Evolutionary conservation across 2,329 filamentous ascomycete species (phyloP), one percentile per base, ranked within the genome.

Genomic region (Pseudocercospora fuligena): DNA sequence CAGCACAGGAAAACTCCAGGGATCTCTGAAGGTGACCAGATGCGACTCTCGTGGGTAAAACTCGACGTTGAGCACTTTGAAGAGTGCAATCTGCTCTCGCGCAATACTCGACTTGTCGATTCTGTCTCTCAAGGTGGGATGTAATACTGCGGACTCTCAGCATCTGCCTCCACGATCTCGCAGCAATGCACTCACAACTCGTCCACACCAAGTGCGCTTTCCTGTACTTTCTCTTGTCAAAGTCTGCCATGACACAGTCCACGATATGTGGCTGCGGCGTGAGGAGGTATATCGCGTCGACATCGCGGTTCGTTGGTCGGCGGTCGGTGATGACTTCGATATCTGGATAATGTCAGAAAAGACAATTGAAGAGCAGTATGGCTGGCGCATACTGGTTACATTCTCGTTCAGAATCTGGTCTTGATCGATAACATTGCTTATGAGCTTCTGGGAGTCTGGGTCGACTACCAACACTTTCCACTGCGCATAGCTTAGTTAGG

Each of bases 391-490:
- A 97, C 94, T 97, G 73, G 94, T 94, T 80, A 99, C 92, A 79
- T 97, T 97, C 81, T 93, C 89, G 78, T 97, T 96, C 81, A 99
- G 90, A 72, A 99, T 96, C 76, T 97, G 93, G 87, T 99, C 94
- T 83, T 97, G 92, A 76, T 93, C 94, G 78, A 94, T 88, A 56
- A 92, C 91, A 84, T 94, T 97, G 81, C 97, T 90, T 74, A 99
- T 86, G 74, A 99, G 87, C 80, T 91, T 94, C 78, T 90, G 90
- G 78, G 92, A 94, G 64, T 84, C 86, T 73, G 92, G 89, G 81
- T 99, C 95, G 75, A 97, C 85, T 61, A 99, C 90, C 73, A 99
- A 84, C 72, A 97, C 92, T 87, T 98, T 99, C 95, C 95, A 99
- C 93, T 97, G 72, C 19, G 60, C 4, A 47, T 73, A 72, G 63